Evolutionary conservation across 805 yeast genomes (phyloP).

Genomic region (Starmerella riodocensis): DNA sequence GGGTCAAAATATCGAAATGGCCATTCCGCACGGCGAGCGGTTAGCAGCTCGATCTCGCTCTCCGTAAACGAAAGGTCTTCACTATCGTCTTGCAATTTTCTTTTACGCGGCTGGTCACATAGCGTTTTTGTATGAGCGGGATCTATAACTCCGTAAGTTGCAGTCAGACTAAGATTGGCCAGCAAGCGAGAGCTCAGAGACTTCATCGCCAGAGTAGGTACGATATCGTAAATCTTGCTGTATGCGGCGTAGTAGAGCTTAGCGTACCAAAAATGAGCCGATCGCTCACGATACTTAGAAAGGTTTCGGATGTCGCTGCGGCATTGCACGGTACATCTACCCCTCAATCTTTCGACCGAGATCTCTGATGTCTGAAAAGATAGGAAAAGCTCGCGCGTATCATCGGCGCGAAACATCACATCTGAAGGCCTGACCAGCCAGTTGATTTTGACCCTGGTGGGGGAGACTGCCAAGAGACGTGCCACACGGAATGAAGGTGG

Average conservation of each 20-base stretch:
- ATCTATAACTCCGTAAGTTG: slow-evolving; percentile 67
- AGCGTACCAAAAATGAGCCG: slow-evolving; percentile 73
- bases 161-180: slow-evolving; percentile 32
- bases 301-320: slow-evolving; percentile 50
- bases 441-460: slow-evolving; percentile 35
- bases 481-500: slow-evolving; percentile 92
- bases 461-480: slow-evolving; percentile 58
- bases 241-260: slow-evolving; percentile 77
- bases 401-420: slow-evolving; percentile 50
- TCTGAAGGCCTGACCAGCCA: slow-evolving; percentile 90
- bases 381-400: slow-evolving; percentile 65
- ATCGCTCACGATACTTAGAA: slow-evolving; percentile 40
- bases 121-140: background rate
- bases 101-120: slow-evolving; percentile 1
- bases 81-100: slow-evolving; percentile 37
- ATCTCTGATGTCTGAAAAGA: slow-evolving; percentile 79
- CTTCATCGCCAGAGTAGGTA: slow-evolving; percentile 30
- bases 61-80: background rate
- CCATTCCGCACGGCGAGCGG: slow-evolving; percentile 35
- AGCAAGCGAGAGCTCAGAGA: background rate
- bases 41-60: slow-evolving; percentile 21
- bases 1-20: slow-evolving; percentile 66
- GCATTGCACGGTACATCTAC: slow-evolving; percentile 58
- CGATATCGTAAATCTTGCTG: slow-evolving; percentile 64
- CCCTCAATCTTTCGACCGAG: slow-evolving; percentile 62